Conservation (phyloP, 768 basidiomycete genomes). For the Hygrocybe punicea region DNA sequence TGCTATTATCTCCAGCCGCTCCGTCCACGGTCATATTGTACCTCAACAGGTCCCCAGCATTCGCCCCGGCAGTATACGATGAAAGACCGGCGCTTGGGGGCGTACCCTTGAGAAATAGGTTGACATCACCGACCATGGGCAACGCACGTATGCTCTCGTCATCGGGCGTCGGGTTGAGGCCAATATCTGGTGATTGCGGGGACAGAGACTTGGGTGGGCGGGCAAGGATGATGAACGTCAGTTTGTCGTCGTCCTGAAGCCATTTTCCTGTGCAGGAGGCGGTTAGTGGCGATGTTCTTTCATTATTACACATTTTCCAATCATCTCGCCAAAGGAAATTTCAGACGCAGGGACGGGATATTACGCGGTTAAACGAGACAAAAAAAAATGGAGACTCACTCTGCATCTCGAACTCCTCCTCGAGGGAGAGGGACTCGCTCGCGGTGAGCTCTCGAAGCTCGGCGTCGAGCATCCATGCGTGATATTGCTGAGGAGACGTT, state of each 20-base stretch:
- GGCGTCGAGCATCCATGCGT: slow-evolving; percentile 82
- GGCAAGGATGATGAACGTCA: slow-evolving; percentile 86
- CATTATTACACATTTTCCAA: no score
- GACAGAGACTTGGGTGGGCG: slow-evolving; percentile 22
- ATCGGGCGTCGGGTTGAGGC: slow-evolving; percentile 22
- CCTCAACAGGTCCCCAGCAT: neutral
- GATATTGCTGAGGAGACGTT: slow-evolving; percentile 73
- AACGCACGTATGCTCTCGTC: slow-evolving; percentile 35
- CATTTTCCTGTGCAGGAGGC: slow-evolving; percentile 59
- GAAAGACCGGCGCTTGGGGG: slow-evolving; percentile 18
- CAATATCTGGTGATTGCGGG: neutral
- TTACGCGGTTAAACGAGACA: no score
- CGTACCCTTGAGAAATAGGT: slow-evolving; percentile 73
- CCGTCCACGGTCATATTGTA: neutral
- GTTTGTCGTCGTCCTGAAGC: slow-evolving; percentile 82
- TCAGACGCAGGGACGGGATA: no score
- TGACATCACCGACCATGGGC: slow-evolving; percentile 90
- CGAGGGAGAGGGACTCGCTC: slow-evolving; percentile 74
- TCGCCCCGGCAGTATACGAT: no score
- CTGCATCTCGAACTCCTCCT: slow-evolving; percentile 89
- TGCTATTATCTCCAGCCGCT: slow-evolving; percentile 29
- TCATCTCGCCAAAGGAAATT: no score
- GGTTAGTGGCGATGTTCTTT: neutral
- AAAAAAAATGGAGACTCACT: slow-evolving; percentile 38
- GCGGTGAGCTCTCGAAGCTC: slow-evolving; percentile 75